Conservation (phyloP, 169 alveolate species). For the Cyclospora cayetanensis region DNA sequence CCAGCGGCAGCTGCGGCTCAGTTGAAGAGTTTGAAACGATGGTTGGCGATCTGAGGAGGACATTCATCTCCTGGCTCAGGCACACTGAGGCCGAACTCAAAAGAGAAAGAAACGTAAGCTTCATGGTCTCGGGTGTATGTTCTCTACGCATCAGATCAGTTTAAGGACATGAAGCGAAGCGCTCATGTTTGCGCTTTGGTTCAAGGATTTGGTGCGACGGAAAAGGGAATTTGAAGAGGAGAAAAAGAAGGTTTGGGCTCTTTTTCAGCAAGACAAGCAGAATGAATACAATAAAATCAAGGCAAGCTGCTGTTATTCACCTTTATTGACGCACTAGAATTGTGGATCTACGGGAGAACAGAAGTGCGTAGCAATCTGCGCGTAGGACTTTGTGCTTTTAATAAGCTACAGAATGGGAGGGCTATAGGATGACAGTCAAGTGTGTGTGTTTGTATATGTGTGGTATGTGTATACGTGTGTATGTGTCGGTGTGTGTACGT, state of each 20-base stretch:
- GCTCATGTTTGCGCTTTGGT: too few species aligned
- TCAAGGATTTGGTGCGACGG: conserved; percentile 80
- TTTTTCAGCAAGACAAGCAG: conserved; percentile 69
- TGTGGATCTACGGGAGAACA: too few species aligned
- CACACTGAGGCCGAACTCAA: conserved; percentile 81
- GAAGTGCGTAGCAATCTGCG: not conserved
- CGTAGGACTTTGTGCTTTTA: not conserved
- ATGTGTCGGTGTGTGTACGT: not conserved
- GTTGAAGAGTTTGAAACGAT: conserved; percentile 85
- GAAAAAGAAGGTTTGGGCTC: conserved; percentile 70
- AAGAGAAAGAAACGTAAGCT: conserved; percentile 54
- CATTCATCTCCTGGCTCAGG: conserved; percentile 87
- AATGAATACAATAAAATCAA: conserved; percentile 68
- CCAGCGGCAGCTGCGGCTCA: too few species aligned
- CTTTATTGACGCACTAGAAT: too few species aligned
- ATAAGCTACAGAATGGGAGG: not conserved
- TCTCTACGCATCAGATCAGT: too few species aligned
- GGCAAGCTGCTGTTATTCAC: not conserved
- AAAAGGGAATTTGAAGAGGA: conserved; percentile 77
- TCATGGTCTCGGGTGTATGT: too few species aligned
- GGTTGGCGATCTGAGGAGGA: conserved; percentile 88
- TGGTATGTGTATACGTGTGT: not conserved
- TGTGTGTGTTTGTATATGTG: not conserved
- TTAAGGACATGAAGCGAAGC: too few species aligned
- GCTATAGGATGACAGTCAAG: not conserved